Evolutionary conservation across 306 rosid species (phyloP), one percentile per base, ranked within the genome.

Genomic region (Nissolia schottii): DNA sequence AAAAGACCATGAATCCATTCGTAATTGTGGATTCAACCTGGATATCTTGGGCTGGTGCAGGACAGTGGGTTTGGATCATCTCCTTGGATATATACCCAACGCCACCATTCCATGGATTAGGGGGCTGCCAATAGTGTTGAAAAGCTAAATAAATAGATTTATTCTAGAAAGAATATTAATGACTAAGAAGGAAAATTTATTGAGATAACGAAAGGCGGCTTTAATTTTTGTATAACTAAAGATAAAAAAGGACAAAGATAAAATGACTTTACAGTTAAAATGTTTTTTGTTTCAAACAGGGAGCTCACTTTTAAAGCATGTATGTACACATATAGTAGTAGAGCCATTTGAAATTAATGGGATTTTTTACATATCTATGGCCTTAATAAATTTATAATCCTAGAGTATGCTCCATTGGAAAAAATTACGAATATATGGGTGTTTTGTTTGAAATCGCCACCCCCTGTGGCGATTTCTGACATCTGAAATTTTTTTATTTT

Each of bases 91-190:
- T 7, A 34, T 0, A 53, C 25, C 89, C 89, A 69, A 35, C 45
- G 3, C 85, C 89, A 73, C 89, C 87, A 64, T 54, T 85, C 89
- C 89, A 85, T 69, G 29, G 6, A 14, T 2, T 3, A 41, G 86
- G 89, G 70, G 89, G 83, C 89, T 85, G 81, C 62, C 54, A 76
- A n/a, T n/a, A 15, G 46, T 37, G 62, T n/a, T 31, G 6, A 13
- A 37, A 20, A 49, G 20, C 4, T n/a, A 18, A 67, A 57, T 16
- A 22, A 15, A 43, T 71, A n/a, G n/a, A n/a, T n/a, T 70, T 16
- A 11, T 45, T 64, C 12, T 60, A 16, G 14, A 11, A 5, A 38
- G 43, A n/a, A 14, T 1, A 58, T 9, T 60, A 16, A 61, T 29
- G 25, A 7, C 27, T 7, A 24, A 7, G 20, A 45, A 34, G 3